Base-by-base conservation (phyloP, 2,329 filamentous ascomycete genomes). In the Hyphodiscus sp. region DNA sequence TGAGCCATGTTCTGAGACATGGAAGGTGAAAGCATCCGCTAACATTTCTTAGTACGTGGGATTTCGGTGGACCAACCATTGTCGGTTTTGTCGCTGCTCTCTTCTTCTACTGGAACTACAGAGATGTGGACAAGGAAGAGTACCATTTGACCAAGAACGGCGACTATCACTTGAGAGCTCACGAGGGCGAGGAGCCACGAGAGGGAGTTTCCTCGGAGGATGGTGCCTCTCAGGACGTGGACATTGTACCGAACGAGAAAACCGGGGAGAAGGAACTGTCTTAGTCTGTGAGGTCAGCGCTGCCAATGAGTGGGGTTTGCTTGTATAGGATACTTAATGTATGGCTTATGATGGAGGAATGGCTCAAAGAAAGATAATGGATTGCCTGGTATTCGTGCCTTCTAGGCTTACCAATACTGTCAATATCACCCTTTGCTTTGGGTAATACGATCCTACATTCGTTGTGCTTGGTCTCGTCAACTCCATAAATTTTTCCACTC, bases 1-100 rank as follows among this genome's bases (percentile, higher is more conserved):
- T 8, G 23, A 26, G 23, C 3, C n/a, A n/a, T n/a, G n/a, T n/a
- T n/a, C n/a, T n/a, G n/a, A n/a, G n/a, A n/a, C n/a, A n/a, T n/a
- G n/a, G n/a, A 26, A 26, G 23, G 23, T 8, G 23, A 26, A 26
- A 26, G 23, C 23, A 26, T 4, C 23, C 23, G 23, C 23, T 26
- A 26, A 26, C 23, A 26, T 4, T n/a, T 4, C 23, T 26, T 8
- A 26, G 23, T 8, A 73, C 73, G 6, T 77, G 74, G 75, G 74
- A 73, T 59, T 76, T 78, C 58, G 75, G 72, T 42, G 76, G 71
- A 33, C 69, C 72, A 10, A 73, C 75, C 33, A 77, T 78, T 44
- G 65, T 71, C 16, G 76, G 76, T 51, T 71, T 64, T 43, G 59
- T 77, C 33, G 60, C 74, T 11, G 72, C 73, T 16, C 64, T 75